phyloP scores from a whole-genome alignment of 495 filamentous ascomycete species.

The Sporormia fimetaria region DNA sequence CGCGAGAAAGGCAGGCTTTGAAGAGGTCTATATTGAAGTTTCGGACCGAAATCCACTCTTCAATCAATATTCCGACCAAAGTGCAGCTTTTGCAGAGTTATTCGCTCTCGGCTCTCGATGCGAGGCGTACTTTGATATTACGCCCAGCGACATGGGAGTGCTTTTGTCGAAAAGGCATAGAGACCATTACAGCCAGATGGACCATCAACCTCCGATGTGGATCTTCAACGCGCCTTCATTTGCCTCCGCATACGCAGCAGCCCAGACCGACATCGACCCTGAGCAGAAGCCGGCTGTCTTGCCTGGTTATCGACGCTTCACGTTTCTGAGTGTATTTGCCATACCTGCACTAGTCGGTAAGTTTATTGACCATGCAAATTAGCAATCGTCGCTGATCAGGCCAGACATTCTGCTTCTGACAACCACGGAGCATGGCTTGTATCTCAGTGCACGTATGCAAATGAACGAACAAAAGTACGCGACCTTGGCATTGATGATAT shows the following conservation, averaged over 20 bases:
- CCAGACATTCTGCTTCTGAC: conserved; percentile 46
- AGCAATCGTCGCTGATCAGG: conserved; percentile 2
- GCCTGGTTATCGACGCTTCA: conserved; percentile 43
- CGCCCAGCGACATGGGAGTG: conserved; percentile 44
- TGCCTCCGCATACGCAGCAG: conserved; percentile 43
- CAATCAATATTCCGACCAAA: conserved; percentile 46
- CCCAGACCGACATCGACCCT: conserved; percentile 46
- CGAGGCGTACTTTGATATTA: conserved; percentile 48
- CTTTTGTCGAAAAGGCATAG: conserved; percentile 45
- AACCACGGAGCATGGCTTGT: conserved; percentile 46
- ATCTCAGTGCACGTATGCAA: conserved; percentile 45
- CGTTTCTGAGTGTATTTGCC: conserved; percentile 50
- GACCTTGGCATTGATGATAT: conserved; percentile 46
- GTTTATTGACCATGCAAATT: background rate
- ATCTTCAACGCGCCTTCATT: conserved; percentile 41
- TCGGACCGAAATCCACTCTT: conserved; percentile 49
- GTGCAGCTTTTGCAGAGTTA: conserved; percentile 49
- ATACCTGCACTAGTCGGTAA: conserved; percentile 44
- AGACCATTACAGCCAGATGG: conserved; percentile 34
- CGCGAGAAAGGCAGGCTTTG: conserved; percentile 43
- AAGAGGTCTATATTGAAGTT: conserved; percentile 50
- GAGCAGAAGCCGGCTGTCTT: conserved; percentile 36
- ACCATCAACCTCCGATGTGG: conserved; percentile 43
- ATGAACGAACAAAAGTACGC: conserved; percentile 41
- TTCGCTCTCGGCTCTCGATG: conserved; percentile 52